phyloP scores from a whole-genome alignment of 2,329 filamentous ascomycete species.

The Sarocladium kiliense region DNA sequence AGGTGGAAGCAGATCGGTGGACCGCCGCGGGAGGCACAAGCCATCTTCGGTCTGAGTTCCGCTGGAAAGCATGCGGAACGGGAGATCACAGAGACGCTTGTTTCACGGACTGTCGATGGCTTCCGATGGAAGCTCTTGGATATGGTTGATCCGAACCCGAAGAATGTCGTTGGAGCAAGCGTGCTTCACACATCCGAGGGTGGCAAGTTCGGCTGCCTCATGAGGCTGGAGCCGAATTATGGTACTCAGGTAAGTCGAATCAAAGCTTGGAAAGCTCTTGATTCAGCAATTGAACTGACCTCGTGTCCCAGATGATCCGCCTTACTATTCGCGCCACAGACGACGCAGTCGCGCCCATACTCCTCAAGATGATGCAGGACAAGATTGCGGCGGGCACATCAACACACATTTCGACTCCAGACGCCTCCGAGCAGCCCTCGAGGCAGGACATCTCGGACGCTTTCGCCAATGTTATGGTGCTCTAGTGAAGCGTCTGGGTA shows the following conservation, averaged over 20 bases:
- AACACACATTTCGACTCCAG: constrained; percentile 23
- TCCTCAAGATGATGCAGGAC: constrained; percentile 85
- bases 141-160: constrained; percentile 83
- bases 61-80: constrained; percentile 41
- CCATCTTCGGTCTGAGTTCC: constrained; percentile 68
- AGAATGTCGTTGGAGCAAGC: constrained; percentile 89
- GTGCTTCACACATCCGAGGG: constrained; percentile 76
- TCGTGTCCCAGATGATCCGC: constrained; percentile 76
- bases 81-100: constrained; percentile 66
- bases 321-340: constrained; percentile 92
- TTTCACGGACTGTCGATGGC: constrained; percentile 68
- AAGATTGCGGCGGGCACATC: constrained; percentile 56
- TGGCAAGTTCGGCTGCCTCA: constrained; percentile 89
- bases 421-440: constrained; percentile 34
- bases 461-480: constrained; percentile 53
- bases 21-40: constrained; percentile 78
- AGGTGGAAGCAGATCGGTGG: constrained; percentile 98
- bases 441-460: constrained; percentile 48
- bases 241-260: constrained; percentile 71
- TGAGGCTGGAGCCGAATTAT: constrained; percentile 93
- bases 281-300: neutral
- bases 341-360: constrained; percentile 72
- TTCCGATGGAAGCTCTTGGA: constrained; percentile 87
- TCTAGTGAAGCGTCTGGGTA: neutral
- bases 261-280: neutral